Evolutionary conservation across 2,329 filamentous ascomycete species (phyloP).

Genomic region (Claviceps humidiphila): DNA sequence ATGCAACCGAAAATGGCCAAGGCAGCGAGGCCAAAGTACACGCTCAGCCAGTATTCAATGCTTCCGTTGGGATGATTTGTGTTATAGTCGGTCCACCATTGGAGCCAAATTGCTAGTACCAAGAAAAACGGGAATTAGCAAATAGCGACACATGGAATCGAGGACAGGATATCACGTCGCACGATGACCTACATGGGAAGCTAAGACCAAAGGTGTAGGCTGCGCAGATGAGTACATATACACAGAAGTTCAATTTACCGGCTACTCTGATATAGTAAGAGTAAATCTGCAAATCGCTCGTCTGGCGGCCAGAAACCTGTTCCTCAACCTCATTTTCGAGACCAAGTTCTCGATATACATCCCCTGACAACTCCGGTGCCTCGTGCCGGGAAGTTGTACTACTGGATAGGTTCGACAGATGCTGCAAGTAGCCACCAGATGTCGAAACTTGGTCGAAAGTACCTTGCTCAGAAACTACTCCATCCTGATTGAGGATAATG

Average conservation of each 20-base stretch:
- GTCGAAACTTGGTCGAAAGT: conserved; percentile 7
- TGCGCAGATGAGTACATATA: conserved; percentile 10
- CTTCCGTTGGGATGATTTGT: conserved; percentile 8
- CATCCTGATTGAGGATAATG: conserved; percentile 12
- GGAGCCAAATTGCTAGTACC: conserved; percentile 12
- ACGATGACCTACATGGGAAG: conserved; percentile 9
- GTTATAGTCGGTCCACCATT: conserved; percentile 14
- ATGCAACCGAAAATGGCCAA: conserved; percentile 9
- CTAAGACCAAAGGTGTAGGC: conserved; percentile 11
- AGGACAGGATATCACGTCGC: too few species aligned
- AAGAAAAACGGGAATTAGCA: not conserved
- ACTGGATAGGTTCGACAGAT: conserved; percentile 1
- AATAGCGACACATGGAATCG: not conserved
- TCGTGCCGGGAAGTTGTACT: not conserved
- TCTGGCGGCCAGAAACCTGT: conserved; percentile 3
- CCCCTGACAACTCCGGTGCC: conserved; percentile 7
- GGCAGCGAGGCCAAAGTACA: conserved; percentile 9
- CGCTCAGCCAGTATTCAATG: conserved; percentile 11
- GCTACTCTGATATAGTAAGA: conserved; percentile 10
- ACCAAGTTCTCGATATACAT: conserved; percentile 8
- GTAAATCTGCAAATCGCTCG: conserved; percentile 10
- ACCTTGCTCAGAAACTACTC: conserved; percentile 12
- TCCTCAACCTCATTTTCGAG: conserved; percentile 9
- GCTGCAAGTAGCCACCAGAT: conserved; percentile 4
- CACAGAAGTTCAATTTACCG: conserved; percentile 5